Percentiles rank a stretch among this genome's conserved stretches.
phyloP scores from a whole-genome alignment of 2,329 filamentous ascomycete species.

The Beauveria medogensis region DNA sequence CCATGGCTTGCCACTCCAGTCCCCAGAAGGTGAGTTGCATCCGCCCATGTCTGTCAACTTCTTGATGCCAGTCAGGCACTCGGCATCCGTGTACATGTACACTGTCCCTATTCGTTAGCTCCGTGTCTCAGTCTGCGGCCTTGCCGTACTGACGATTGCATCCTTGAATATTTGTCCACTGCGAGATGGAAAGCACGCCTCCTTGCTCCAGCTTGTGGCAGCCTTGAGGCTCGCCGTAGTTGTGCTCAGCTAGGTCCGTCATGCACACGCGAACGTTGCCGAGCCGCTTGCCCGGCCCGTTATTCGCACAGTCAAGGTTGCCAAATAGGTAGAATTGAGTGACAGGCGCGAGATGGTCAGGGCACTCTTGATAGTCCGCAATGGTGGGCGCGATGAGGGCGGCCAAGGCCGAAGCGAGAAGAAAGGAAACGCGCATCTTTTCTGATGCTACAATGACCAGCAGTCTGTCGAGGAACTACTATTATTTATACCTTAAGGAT shows the following conservation, averaged over 20 bases:
- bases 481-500: not conserved
- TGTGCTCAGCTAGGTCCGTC: conserved; percentile 1
- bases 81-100: conserved; percentile 4
- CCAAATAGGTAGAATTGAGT: conserved; percentile 2
- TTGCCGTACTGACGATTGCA: conserved; percentile 1
- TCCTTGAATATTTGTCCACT: conserved; percentile 4
- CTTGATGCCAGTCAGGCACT: conserved; percentile 1
- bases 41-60: not conserved
- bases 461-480: not conserved
- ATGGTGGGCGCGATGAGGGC: not conserved
- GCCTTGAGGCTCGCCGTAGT: conserved; percentile 6
- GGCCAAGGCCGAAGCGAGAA: not conserved
- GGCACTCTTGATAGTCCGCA: conserved; percentile 1
- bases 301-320: not conserved
- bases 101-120: not conserved
- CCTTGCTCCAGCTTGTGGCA: conserved; percentile 3
- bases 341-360: conserved; percentile 1
- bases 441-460: not conserved
- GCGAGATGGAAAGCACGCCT: not conserved
- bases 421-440: not conserved
- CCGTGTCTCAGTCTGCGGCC: not conserved
- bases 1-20: conserved; percentile 1
- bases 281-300: not conserved
- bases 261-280: conserved; percentile 1
- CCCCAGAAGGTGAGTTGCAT: not conserved